Base-by-base conservation (phyloP, 106 monocot genomes). In the Gastrodia elata region DNA sequence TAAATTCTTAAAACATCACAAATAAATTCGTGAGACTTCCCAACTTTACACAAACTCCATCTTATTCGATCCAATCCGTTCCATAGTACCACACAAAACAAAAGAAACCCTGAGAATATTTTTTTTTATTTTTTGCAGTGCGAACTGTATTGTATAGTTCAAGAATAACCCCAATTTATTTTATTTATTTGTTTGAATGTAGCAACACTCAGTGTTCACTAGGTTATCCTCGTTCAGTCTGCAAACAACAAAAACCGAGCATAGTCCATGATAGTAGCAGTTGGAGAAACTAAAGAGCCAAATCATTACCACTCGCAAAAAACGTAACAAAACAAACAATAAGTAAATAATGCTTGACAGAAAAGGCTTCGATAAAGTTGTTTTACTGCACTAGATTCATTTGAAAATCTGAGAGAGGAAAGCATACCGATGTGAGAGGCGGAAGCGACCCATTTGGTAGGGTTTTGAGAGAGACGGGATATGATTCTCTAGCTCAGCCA, bases 391-490 rank as follows among this genome's bases (percentile, higher is more conserved):
- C 22, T 52, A 52, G 52, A 52, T 52, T 22, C n/a, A 22, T 5
- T 2, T 52, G 52, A 52, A 22, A 7, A 52, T n/a, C 52, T 2
- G 52, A 52, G n/a, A 32, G 2, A 32, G 30, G 30, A 35, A 67
- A 77, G n/a, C 24, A 67, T 27, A 88, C 88, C 88, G 67, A 80
- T 89, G 88, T 40, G 75, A 74, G 72, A 89, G 83, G 68, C 81
- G 85, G 81, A 85, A 89, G 6, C 78, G 73, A 14, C 83, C 83
- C 83, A 85, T 85, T 74, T 89, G 85, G 73, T 78, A 83, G 8
- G 89, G 85, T n/a, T 77, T 74, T 76, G 83, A 89, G 64, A 89
- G 83, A 11, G 83, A 73, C 8, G 82, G 79, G 16, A 24, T 40
- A 6, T 74, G 79, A 55, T 75, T 57, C 70, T 71, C 56, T 5